Conservation (phyloP, 169 alveolate species). For the Plasmodium coatneyi region DNA sequence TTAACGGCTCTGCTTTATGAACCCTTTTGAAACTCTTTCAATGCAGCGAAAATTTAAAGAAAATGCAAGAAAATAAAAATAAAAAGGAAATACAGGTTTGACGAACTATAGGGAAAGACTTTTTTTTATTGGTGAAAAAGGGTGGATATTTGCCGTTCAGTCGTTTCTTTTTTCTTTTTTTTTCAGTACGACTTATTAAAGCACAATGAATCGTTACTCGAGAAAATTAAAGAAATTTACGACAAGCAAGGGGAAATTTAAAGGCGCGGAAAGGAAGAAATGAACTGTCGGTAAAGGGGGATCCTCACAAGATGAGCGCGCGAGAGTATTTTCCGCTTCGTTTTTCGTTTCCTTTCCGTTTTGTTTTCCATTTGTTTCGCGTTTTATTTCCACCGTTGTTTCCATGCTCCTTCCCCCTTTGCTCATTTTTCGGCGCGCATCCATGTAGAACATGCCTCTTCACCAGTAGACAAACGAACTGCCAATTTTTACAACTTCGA, state of each 20-base stretch:
- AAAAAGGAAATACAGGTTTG: conserved; percentile 64
- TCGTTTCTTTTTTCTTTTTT: not conserved
- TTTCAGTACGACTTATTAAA: conserved; percentile 57
- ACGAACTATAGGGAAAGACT: not conserved
- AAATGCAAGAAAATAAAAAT: conserved; percentile 51
- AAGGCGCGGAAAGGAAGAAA: not conserved
- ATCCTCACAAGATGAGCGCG: not conserved
- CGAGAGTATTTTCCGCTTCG: not conserved
- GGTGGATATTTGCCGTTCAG: not conserved
- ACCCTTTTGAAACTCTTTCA: not conserved
- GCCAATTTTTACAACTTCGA: not conserved
- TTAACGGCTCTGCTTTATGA: not conserved
- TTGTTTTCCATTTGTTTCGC: not conserved
- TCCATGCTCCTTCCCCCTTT: not conserved
- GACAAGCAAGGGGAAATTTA: conserved; percentile 66
- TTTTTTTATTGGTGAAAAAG: not conserved
- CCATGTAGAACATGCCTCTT: not conserved
- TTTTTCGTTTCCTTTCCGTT: not conserved
- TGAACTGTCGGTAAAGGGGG: not conserved
- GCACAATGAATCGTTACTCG: conserved; percentile 64
- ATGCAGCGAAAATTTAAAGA: conserved; percentile 47
- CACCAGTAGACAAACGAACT: not conserved
- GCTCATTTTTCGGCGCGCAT: not conserved
- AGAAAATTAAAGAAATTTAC: conserved; percentile 61
- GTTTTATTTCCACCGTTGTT: not conserved